These are phyloP conservation scores for Kuraishia cidri DNA, from an alignment of 805 yeast species.

Conservation along the genomic window DNA sequence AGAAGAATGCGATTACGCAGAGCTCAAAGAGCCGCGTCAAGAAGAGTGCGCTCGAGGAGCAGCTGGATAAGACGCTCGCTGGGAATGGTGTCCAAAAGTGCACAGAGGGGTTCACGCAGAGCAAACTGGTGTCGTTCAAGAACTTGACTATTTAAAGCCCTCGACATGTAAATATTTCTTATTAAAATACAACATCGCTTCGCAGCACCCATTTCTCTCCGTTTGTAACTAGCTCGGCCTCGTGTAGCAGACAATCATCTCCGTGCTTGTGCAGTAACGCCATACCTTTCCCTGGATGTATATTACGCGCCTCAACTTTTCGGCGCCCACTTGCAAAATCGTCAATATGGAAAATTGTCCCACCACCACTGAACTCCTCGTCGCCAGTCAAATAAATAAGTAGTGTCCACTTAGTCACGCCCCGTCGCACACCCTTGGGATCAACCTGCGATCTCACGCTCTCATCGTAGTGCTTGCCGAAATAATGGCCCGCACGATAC, in stretches of 20 bases:
- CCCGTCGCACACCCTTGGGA: constrained; percentile 16
- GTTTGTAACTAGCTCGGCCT: constrained; percentile 37
- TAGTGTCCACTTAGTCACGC: constrained; percentile 50
- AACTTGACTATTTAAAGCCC: constrained; percentile 12
- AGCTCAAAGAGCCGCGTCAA: background rate
- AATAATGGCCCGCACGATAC: constrained; percentile 47
- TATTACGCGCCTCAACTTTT: constrained; percentile 15
- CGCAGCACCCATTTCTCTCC: constrained; percentile 60
- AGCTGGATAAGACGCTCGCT: constrained; percentile 12
- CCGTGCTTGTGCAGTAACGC: constrained; percentile 61
- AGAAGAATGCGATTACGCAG: constrained; percentile 5
- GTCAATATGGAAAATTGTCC: constrained; percentile 39
- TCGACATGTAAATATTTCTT: too few relatives aligned
- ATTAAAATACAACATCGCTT: constrained; percentile 33
- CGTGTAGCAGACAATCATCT: constrained; percentile 53
- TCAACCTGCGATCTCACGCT: constrained; percentile 20
- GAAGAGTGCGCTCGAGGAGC: constrained; percentile 11
- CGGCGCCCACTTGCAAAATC: constrained; percentile 11
- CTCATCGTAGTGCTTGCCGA: constrained; percentile 56
- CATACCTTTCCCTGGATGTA: constrained; percentile 44
- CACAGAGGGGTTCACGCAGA: constrained; percentile 11
- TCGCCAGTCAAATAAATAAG: constrained; percentile 49
- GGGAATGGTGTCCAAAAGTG: constrained; percentile 7
- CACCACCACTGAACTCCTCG: constrained; percentile 50
- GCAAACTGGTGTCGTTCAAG: constrained; percentile 12